Base-by-base conservation (phyloP, 495 filamentous ascomycete species). In the Viridothelium virens region DNA sequence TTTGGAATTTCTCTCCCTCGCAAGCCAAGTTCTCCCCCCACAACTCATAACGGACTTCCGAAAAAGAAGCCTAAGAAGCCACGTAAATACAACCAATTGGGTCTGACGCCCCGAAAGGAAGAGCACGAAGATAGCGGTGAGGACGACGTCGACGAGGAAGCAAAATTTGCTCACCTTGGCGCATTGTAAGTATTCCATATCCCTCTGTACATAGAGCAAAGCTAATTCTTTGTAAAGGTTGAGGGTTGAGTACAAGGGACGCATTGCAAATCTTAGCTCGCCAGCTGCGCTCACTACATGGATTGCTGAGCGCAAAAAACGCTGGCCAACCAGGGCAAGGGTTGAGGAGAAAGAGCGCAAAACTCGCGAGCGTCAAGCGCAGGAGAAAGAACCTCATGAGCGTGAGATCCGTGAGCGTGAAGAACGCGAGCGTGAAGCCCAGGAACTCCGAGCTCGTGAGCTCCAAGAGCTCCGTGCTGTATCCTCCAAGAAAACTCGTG, bases 71-170 rank as follows among this genome's bases (percentile, higher is more conserved):
- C 87, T 77, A 93, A 92, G 74, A 90, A 89, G 79, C 89, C 89
- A 80, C 79, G 87, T 59, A 87, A 85, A 72, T 86, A 87, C 53
- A 92, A 94, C 62, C 86, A 88, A 38, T 84, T 96, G 9, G 91
- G 91, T 25, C 74, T 96, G 64, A 92, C 89, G 1, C 91, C 89
- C 12, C 85, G 85, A 46, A 81, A 82, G n/a, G 86, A 87, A 48
- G 84, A 86, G 37, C 85, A 89, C 64, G 88, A 90, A 69, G 86
- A 84, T 1, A 89, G 86, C 63, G 79, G 80, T 46, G 86, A 89
- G 63, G 90, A 92, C 62, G 90, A 92, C 68, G 84, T 87, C 67
- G 85, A 90, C 74, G 88, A 89, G 68, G 90, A 94, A 75, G 87
- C 88, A 44, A 75, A 78, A 66, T 81, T 80, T 1, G 68, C 71